Conservation (phyloP, 805 yeast genomes). For the Candida koratica region DNA sequence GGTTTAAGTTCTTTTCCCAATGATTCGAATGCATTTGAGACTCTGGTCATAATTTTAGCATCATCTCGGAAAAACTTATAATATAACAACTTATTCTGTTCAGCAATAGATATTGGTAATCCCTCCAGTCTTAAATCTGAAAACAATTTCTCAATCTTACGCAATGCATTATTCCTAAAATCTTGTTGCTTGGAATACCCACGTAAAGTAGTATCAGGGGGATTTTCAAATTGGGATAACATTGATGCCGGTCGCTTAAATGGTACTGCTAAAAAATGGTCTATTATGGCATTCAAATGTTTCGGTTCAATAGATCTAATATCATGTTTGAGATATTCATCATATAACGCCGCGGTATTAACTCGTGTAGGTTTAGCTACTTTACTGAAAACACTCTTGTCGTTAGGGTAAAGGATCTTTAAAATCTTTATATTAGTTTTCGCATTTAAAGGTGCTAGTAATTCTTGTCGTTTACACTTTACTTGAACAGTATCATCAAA, state of each 20-base stretch:
- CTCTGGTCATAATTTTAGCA: constrained; percentile 17
- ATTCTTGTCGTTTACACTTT: constrained; percentile 1
- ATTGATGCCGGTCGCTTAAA: constrained; percentile 26
- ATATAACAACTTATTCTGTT: constrained; percentile 27
- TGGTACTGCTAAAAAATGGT: constrained; percentile 20
- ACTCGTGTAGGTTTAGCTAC: not conserved
- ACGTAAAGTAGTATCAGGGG: constrained; percentile 10
- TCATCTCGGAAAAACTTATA: constrained; percentile 31
- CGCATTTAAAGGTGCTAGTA: constrained; percentile 7
- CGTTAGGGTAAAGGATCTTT: constrained; percentile 19
- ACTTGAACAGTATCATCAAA: constrained; percentile 1
- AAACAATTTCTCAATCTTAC: constrained; percentile 22
- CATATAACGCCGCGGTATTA: not conserved
- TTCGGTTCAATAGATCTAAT: constrained; percentile 21
- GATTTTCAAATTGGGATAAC: constrained; percentile 2
- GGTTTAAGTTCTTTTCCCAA: not conserved
- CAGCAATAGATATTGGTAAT: constrained; percentile 27
- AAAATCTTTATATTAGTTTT: constrained; percentile 11
- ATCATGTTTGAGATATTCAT: constrained; percentile 9
- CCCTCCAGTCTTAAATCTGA: constrained; percentile 24
- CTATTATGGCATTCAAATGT: constrained; percentile 28
- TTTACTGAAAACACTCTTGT: constrained; percentile 2
- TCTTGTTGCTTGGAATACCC: constrained; percentile 19
- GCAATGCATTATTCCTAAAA: constrained; percentile 19
- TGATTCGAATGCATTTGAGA: constrained; percentile 6